phyloP scores from a whole-genome alignment of 2,329 filamentous ascomycete species.

The Trichoderma afroharzianum region DNA sequence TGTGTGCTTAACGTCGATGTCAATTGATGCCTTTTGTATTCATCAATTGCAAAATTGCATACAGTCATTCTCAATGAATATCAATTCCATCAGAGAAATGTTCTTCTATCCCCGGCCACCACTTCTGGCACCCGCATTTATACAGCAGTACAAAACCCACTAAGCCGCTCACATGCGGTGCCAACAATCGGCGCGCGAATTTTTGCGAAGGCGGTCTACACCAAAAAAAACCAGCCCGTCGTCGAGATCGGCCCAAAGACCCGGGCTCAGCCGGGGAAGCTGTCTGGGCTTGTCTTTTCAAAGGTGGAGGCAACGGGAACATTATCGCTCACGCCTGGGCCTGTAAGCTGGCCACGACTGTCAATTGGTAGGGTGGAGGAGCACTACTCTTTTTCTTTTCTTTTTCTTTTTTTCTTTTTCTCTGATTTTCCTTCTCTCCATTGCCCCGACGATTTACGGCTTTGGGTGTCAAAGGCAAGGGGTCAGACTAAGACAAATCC shows the following conservation, averaged over 20 bases:
- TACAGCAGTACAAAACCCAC: neutral
- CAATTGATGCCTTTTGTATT: no score
- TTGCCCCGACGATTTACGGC: neutral
- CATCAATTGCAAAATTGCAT: neutral
- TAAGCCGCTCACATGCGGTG: slow-evolving; percentile 13
- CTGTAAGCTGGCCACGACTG: neutral
- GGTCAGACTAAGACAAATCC: neutral
- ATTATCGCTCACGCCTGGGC: neutral
- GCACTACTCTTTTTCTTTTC: neutral
- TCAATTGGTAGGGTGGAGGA: neutral
- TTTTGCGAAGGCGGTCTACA: slow-evolving; percentile 18
- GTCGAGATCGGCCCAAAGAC: slow-evolving; percentile 16
- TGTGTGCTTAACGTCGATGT: no score
- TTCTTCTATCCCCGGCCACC: neutral
- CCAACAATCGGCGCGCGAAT: slow-evolving; percentile 16
- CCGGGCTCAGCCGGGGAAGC: slow-evolving; percentile 11
- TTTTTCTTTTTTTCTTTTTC: neutral
- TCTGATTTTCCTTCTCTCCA: neutral
- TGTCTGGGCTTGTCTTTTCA: neutral
- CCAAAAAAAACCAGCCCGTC: slow-evolving; percentile 3
- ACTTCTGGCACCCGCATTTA: neutral
- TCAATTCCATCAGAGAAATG: neutral
- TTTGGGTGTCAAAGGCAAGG: slow-evolving; percentile 5
- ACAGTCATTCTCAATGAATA: neutral
- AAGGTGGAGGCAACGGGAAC: slow-evolving; percentile 2